Evolutionary conservation across 768 basidiomycete genomes (phyloP), one percentile per base, ranked within the genome.

Genomic region (Rickenella mellea): DNA sequence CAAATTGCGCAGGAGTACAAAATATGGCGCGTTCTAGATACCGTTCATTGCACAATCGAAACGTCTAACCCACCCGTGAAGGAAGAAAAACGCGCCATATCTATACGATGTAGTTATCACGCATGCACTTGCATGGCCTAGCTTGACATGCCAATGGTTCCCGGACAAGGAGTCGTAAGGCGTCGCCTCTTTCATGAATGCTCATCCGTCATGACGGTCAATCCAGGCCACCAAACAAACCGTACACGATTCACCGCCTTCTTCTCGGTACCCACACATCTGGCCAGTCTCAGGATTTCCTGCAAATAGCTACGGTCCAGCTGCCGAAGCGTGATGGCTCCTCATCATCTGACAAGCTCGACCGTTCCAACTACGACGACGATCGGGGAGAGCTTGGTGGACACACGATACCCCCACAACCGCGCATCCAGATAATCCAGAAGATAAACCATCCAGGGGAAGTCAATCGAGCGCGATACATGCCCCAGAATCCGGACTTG

Each of bases 221-320:
- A 15, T 41, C n/a, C 48, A 96, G 91, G 44, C 87, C 91, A 15
- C 66, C 83, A 42, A 82, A 85, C 64, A 94, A 92, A 55, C 80
- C 92, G n/a, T 97, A 94, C 65, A 90, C 90, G 7, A 78, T 81
- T 30, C 96, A 99, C 61, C 83, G 94, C 28, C 72, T 99, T 40
- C 80, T 99, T 26, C 81, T 98, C 32, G 96, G 93, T 28, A 99
- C 96, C 1, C 94, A 99, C 70, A 98, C 96, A 5, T 97, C 93
- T 25, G 86, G 85, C 4, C 87, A 92, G 64, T 79, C 87, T 4
- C 83, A 87, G 59, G 93, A 99, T 64, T 84, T 94, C 62, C 78
- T 98, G 38, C 88, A 94, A 65, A 97, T 99, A 46, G 96, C 93
- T 24, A 82, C 83, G 20, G 87, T 98, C 7, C 83, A 91, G 48